These are phyloP conservation scores for Candida chilensis DNA, from an alignment of 805 yeast genomes.

Conservation along the genomic window DNA sequence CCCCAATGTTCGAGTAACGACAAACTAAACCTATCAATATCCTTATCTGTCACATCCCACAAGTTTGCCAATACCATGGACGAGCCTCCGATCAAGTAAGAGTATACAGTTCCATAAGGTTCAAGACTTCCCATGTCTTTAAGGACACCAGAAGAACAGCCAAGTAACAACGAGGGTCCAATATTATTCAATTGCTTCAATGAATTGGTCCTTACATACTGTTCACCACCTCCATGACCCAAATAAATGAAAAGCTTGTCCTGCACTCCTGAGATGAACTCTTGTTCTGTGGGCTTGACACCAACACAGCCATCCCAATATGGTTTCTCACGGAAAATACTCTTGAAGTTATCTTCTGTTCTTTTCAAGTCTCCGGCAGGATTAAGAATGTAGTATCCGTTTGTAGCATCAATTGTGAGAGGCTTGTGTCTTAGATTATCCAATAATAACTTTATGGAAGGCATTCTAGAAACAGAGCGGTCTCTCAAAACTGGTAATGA, in stretches of 20 bases:
- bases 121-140: slow-evolving; percentile 50
- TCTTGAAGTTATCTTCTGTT: slow-evolving; percentile 53
- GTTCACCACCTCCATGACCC: slow-evolving; percentile 98
- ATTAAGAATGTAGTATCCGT: slow-evolving; percentile 62
- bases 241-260: slow-evolving; percentile 57
- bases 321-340: slow-evolving; percentile 21
- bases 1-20: slow-evolving; percentile 63
- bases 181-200: slow-evolving; percentile 32
- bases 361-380: slow-evolving; percentile 71
- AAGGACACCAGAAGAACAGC: slow-evolving; percentile 83
- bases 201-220: slow-evolving; percentile 50
- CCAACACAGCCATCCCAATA: slow-evolving; percentile 51
- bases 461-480: slow-evolving; percentile 64
- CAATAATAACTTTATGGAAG: slow-evolving; percentile 44
- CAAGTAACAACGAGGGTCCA: slow-evolving; percentile 65
- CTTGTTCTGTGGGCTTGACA: slow-evolving; percentile 45
- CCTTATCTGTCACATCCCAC: slow-evolving; percentile 98
- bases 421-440: slow-evolving; percentile 16
- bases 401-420: slow-evolving; percentile 10
- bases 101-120: slow-evolving; percentile 68
- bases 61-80: slow-evolving; percentile 79
- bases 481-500: slow-evolving; percentile 47
- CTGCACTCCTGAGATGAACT: slow-evolving; percentile 33
- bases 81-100: slow-evolving; percentile 73
- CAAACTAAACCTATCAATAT: slow-evolving; percentile 71